Evolutionary conservation across 805 yeast species (phyloP).

Genomic region (Priceomyces medius): DNA sequence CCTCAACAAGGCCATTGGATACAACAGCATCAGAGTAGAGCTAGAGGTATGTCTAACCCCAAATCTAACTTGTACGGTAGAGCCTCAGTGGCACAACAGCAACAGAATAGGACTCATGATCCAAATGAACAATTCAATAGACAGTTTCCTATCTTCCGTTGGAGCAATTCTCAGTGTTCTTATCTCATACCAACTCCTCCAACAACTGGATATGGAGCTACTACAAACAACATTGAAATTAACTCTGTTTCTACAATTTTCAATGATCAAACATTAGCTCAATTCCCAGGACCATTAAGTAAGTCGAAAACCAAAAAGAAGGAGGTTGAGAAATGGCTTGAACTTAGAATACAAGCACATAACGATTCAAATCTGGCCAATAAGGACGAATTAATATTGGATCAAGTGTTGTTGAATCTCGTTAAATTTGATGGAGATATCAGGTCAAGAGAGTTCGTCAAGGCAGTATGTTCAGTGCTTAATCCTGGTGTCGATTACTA

Average conservation of each 20-base stretch:
- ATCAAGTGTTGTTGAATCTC: conserved; percentile 28
- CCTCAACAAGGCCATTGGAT: neutral
- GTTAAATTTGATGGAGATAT: conserved; percentile 31
- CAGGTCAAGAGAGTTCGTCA: conserved; percentile 25
- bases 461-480: conserved; percentile 34
- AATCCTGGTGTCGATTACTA: conserved; percentile 42
- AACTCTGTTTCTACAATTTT: conserved; percentile 16
- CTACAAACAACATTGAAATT: conserved; percentile 35
- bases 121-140: conserved; percentile 55
- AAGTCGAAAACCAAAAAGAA: conserved; percentile 58
- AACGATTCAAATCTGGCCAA: conserved; percentile 7
- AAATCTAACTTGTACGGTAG: conserved; percentile 15
- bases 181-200: conserved; percentile 26
- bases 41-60: conserved; percentile 23
- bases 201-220: conserved; percentile 33
- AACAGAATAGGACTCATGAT: conserved; percentile 17
- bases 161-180: conserved; percentile 43
- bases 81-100: neutral
- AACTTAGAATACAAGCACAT: conserved; percentile 20
- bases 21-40: conserved; percentile 17
- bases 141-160: conserved; percentile 76
- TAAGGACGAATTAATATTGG: conserved; percentile 28
- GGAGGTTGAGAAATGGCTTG: conserved; percentile 65
- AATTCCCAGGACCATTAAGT: conserved; percentile 69
- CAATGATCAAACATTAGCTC: conserved; percentile 25